Evolutionary conservation across 768 basidiomycete species (phyloP).

Genomic region (Boletus vermiculosoides): DNA sequence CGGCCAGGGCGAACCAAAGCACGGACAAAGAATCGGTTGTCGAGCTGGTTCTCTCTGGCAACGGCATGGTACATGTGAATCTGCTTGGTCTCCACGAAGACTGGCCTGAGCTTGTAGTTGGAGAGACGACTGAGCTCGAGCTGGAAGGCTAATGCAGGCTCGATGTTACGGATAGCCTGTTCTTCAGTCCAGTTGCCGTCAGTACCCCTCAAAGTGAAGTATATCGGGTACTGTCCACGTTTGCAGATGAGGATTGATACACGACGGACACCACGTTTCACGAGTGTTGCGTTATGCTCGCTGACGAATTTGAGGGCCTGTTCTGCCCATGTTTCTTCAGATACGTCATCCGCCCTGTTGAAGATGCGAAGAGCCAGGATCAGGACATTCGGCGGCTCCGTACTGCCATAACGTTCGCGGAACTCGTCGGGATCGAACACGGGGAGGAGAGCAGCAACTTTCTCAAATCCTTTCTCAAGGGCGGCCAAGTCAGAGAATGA

Average conservation of each 20-base stretch:
- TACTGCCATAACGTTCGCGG: slow-evolving; percentile 68
- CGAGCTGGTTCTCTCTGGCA: slow-evolving; percentile 95
- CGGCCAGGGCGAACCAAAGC: slow-evolving; percentile 95
- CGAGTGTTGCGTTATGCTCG: slow-evolving; percentile 57
- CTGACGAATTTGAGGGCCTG: slow-evolving; percentile 73
- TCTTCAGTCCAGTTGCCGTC: slow-evolving; percentile 86
- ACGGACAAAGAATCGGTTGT: slow-evolving; percentile 96
- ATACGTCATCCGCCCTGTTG: slow-evolving; percentile 71
- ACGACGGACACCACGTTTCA: slow-evolving; percentile 82
- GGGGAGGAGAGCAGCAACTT: slow-evolving; percentile 72
- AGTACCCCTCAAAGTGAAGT: slow-evolving; percentile 83
- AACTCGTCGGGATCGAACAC: slow-evolving; percentile 70
- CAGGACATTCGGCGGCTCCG: slow-evolving; percentile 87
- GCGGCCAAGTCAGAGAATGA: slow-evolving; percentile 79
- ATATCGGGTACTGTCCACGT: slow-evolving; percentile 87
- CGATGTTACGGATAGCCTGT: slow-evolving; percentile 95
- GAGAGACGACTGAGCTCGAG: slow-evolving; percentile 95
- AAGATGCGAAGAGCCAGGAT: slow-evolving; percentile 92
- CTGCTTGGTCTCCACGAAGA: slow-evolving; percentile 95
- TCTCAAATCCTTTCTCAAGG: slow-evolving; percentile 70
- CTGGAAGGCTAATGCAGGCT: slow-evolving; percentile 97
- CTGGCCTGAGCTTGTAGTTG: slow-evolving; percentile 95
- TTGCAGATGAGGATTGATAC: slow-evolving; percentile 91
- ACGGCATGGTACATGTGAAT: slow-evolving; percentile 97
- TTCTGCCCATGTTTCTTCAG: slow-evolving; percentile 75